Evolutionary conservation across 1,139 yeast species (phyloP).

Genomic region (Protomyces inundatus): DNA sequence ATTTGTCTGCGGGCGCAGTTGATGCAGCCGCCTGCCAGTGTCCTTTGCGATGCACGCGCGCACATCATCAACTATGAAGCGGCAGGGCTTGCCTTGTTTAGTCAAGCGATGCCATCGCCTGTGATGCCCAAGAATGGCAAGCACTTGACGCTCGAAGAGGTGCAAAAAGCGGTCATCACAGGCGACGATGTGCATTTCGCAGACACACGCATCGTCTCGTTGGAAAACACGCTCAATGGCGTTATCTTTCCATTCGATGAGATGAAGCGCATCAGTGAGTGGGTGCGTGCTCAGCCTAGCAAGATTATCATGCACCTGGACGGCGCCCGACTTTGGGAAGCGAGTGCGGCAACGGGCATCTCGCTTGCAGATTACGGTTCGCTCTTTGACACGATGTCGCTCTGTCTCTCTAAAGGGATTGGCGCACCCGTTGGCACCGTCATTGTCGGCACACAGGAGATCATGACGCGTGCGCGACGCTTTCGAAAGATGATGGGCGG

Average conservation of each 20-base stretch:
- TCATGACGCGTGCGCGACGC: slow-evolving; percentile 72
- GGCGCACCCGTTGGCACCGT: slow-evolving; percentile 96
- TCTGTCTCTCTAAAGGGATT: slow-evolving; percentile 82
- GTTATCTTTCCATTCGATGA: slow-evolving; percentile 76
- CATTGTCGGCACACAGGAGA: slow-evolving; percentile 60
- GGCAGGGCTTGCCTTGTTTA: slow-evolving; percentile 81
- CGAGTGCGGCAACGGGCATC: slow-evolving; percentile 68
- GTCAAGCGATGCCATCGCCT: slow-evolving; percentile 89
- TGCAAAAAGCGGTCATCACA: slow-evolving; percentile 57
- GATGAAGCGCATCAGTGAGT: slow-evolving; percentile 62
- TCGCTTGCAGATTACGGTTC: slow-evolving; percentile 67
- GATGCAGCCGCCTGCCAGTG: slow-evolving; percentile 77
- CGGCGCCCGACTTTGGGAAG: slow-evolving; percentile 96
- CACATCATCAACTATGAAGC: slow-evolving; percentile 84
- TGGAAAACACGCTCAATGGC: slow-evolving; percentile 88
- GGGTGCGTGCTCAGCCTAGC: slow-evolving; percentile 50
- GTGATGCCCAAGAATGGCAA: slow-evolving; percentile 67
- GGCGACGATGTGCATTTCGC: slow-evolving; percentile 85
- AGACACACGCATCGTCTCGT: slow-evolving; percentile 75
- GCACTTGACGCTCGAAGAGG: slow-evolving; percentile 74
- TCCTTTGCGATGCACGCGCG: slow-evolving; percentile 77
- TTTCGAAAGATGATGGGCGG: slow-evolving; percentile 94
- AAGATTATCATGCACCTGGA: slow-evolving; percentile 74
- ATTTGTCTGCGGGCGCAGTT: slow-evolving; percentile 74
- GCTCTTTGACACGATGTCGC: slow-evolving; percentile 78